Evolutionary conservation across 176 grass and related monocot species (phyloP).

Genomic region (Panicum miliaceum): DNA sequence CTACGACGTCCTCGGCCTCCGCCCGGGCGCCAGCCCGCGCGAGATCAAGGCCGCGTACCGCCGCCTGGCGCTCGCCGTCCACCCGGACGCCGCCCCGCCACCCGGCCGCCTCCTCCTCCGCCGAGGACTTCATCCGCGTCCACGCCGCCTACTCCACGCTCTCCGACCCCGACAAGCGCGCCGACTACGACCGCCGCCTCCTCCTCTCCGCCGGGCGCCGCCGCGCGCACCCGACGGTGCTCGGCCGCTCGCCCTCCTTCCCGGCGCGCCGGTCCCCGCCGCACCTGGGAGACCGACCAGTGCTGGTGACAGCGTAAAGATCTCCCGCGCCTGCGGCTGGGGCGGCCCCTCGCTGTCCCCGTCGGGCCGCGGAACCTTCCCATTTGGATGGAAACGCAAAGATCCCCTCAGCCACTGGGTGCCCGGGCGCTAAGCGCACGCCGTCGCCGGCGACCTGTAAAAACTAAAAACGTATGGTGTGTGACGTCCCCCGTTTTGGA

Average conservation of each 20-base stretch:
- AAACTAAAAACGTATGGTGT: slow-evolving; percentile 1
- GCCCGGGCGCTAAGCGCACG: slow-evolving; percentile 9
- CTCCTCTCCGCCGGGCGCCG: slow-evolving; percentile 27
- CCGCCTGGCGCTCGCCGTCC: slow-evolving; percentile 56
- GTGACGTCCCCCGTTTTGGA: slow-evolving; percentile 29
- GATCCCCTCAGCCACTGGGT: slow-evolving; percentile 22
- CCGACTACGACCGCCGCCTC: slow-evolving; percentile 62
- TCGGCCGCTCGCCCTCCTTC: slow-evolving; percentile 50
- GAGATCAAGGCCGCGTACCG: slow-evolving; percentile 77
- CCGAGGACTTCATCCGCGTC: slow-evolving; percentile 74
- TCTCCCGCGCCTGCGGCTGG: background rate
- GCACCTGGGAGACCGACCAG: slow-evolving; percentile 78
- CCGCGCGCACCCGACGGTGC: background rate
- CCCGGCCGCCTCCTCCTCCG: slow-evolving; percentile 15
- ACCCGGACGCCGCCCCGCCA: slow-evolving; percentile 54
- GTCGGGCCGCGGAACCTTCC: background rate
- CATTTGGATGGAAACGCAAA: slow-evolving; percentile 2
- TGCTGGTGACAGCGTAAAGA: slow-evolving; percentile 53
- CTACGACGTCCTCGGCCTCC: slow-evolving; percentile 68
- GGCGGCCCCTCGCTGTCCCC: background rate
- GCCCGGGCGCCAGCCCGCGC: slow-evolving; percentile 42
- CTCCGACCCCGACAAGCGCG: slow-evolving; percentile 63
- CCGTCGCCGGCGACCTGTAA: slow-evolving; percentile 3
- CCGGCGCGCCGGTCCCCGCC: slow-evolving; percentile 39
- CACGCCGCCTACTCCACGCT: slow-evolving; percentile 68